Conservation (phyloP, 2,329 filamentous ascomycete genomes). For the Colletotrichum destructivum region DNA sequence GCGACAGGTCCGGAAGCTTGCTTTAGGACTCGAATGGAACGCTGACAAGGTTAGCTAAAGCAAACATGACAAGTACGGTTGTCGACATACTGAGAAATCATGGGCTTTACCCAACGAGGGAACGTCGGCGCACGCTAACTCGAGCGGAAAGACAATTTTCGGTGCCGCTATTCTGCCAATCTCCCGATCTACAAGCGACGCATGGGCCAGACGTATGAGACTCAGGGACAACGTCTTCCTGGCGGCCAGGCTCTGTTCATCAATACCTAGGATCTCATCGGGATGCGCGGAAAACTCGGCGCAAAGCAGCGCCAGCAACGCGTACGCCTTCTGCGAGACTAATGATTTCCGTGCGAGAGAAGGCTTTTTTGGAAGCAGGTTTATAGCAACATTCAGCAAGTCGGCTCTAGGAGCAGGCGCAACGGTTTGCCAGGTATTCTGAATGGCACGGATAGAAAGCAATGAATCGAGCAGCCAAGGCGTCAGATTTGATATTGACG, state of each 20-base stretch:
- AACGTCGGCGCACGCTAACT: slow-evolving; percentile 53
- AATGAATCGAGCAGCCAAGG: slow-evolving; percentile 67
- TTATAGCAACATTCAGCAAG: slow-evolving; percentile 26
- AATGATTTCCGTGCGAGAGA: slow-evolving; percentile 18
- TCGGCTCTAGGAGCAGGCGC: slow-evolving; percentile 31
- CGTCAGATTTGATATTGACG: slow-evolving; percentile 57
- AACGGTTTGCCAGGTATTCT: slow-evolving; percentile 55
- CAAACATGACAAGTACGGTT: neutral
- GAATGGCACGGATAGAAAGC: slow-evolving; percentile 58
- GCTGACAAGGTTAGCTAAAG: slow-evolving; percentile 44
- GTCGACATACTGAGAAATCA: slow-evolving; percentile 59
- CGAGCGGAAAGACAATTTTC: slow-evolving; percentile 60
- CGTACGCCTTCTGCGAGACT: slow-evolving; percentile 54
- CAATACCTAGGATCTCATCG: slow-evolving; percentile 50
- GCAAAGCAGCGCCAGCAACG: slow-evolving; percentile 59
- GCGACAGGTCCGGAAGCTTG: slow-evolving; percentile 44
- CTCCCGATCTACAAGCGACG: slow-evolving; percentile 49
- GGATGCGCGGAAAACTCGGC: slow-evolving; percentile 56
- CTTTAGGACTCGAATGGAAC: slow-evolving; percentile 50
- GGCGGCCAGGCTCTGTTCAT: slow-evolving; percentile 48
- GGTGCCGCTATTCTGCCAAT: slow-evolving; percentile 59
- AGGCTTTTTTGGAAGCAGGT: slow-evolving; percentile 26
- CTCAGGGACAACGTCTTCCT: slow-evolving; percentile 56
- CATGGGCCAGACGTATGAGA: slow-evolving; percentile 56
- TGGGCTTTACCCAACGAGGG: slow-evolving; percentile 51